Evolutionary conservation across 768 basidiomycete genomes (phyloP).

Genomic region (Cyclocybe cylindracea): DNA sequence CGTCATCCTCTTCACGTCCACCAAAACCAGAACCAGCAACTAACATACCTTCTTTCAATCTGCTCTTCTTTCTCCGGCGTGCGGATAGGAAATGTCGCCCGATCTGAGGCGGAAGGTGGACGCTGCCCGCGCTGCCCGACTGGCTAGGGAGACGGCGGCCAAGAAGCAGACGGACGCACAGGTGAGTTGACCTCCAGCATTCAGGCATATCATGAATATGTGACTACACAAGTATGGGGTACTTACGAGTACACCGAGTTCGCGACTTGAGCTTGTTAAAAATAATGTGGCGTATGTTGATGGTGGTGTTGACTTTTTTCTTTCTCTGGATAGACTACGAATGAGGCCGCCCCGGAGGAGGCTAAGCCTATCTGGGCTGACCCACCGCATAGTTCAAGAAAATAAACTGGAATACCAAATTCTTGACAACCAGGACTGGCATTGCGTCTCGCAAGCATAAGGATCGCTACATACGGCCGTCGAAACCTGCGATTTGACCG

Average conservation of each 20-base stretch:
- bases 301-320: slow-evolving; percentile 2
- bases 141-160: slow-evolving; percentile 54
- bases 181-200: slow-evolving; percentile 35
- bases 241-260: too few relatives aligned
- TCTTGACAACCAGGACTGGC: neutral
- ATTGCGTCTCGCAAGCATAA: too few relatives aligned
- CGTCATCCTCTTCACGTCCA: too few relatives aligned
- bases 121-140: slow-evolving; percentile 50
- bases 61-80: slow-evolving; percentile 1
- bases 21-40: too few relatives aligned
- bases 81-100: slow-evolving; percentile 58
- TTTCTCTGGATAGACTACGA: slow-evolving; percentile 19
- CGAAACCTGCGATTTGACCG: too few relatives aligned
- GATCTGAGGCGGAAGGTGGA: slow-evolving; percentile 67
- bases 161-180: slow-evolving; percentile 53
- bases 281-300: neutral
- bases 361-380: slow-evolving; percentile 47
- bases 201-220: neutral
- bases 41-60: slow-evolving; percentile 8
- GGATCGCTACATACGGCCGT: too few relatives aligned
- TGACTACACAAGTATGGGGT: neutral
- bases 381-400: slow-evolving; percentile 11
- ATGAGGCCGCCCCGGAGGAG: slow-evolving; percentile 34
- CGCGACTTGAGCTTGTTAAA: neutral
- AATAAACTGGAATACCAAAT: neutral